Percentiles rank a stretch among this genome's conserved stretches.
Evolutionary conservation across 139 green algal genomes (phyloP).

Genomic region (Astrephomene gubernaculifera): DNA sequence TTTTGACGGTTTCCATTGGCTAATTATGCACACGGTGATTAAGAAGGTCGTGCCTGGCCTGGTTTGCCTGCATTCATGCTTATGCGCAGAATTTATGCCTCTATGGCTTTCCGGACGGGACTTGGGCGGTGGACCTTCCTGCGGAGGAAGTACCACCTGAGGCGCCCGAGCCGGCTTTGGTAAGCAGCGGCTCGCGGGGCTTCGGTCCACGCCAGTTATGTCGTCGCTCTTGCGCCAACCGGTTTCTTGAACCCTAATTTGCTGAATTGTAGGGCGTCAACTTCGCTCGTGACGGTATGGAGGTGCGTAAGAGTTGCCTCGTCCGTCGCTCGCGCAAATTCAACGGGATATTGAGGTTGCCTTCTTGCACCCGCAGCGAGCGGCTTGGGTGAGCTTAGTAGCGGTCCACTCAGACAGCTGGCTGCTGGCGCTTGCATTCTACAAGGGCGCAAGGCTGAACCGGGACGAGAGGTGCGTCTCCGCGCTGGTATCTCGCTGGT

Average conservation of each 20-base stretch:
- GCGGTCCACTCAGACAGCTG: constrained; percentile 96
- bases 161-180: constrained; percentile 86
- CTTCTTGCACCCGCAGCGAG: neutral
- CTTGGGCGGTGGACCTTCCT: constrained; percentile 80
- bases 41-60: no score
- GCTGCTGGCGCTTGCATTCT: constrained; percentile 94
- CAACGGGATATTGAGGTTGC: neutral
- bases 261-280: constrained; percentile 81
- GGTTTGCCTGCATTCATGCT: neutral
- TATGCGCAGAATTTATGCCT: constrained; percentile 55
- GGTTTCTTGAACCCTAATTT: no score
- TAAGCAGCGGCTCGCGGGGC: constrained; percentile 5
- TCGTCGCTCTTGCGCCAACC: constrained; percentile 55
- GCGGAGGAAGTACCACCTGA: constrained; percentile 93
- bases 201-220: neutral
- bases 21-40: no score
- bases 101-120: constrained; percentile 78
- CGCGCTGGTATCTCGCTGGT: neutral
- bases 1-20: no score
- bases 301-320: constrained; percentile 15
- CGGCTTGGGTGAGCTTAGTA: constrained; percentile 95
- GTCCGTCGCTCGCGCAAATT: neutral
- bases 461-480: constrained; percentile 18
- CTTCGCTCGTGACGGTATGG: constrained; percentile 90
- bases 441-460: constrained; percentile 83